A percentile compares a stretch with the other conserved stretches of the same genome.
These are phyloP conservation scores for Spatholobus suberectus DNA, from an alignment of 306 rosid genomes.

Conservation along the genomic window DNA sequence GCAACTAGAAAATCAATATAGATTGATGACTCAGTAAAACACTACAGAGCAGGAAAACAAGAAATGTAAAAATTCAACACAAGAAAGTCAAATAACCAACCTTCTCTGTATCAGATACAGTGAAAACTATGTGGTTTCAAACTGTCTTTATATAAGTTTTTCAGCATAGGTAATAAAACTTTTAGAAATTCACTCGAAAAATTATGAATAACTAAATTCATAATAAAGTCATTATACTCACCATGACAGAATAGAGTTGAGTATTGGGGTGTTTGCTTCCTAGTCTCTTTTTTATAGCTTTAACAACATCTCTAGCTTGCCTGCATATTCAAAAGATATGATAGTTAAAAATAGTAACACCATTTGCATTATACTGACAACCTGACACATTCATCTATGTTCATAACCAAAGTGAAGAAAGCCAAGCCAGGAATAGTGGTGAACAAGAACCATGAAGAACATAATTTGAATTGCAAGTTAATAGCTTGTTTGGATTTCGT, in stretches of 20 bases:
- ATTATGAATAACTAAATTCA: not conserved
- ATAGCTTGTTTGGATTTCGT: conserved; percentile 8
- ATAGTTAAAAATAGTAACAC: conserved; percentile 21
- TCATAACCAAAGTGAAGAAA: conserved; percentile 28
- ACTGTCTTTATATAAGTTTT: conserved; percentile 15
- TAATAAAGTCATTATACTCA: conserved; percentile 50
- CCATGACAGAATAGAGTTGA: conserved; percentile 85
- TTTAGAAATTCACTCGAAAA: not conserved
- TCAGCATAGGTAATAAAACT: conserved; percentile 7
- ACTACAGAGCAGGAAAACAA: conserved; percentile 30
- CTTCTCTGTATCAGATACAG: conserved; percentile 26
- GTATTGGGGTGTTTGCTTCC: conserved; percentile 74
- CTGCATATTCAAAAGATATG: conserved; percentile 53
- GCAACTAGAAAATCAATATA: conserved; percentile 67
- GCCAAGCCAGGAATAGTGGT: conserved; percentile 4
- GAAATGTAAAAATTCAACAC: conserved; percentile 9
- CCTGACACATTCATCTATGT: conserved; percentile 21
- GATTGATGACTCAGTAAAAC: conserved; percentile 33
- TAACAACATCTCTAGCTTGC: conserved; percentile 77
- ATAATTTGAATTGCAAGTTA: conserved; percentile 16
- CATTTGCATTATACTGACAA: conserved; percentile 17
- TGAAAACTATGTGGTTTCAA: not conserved
- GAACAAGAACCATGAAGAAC: conserved; percentile 23
- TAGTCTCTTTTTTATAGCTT: conserved; percentile 83
- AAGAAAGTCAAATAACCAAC: conserved; percentile 34